Conservation (phyloP, 805 yeast genomes). For the Suhomyces vadensis region DNA sequence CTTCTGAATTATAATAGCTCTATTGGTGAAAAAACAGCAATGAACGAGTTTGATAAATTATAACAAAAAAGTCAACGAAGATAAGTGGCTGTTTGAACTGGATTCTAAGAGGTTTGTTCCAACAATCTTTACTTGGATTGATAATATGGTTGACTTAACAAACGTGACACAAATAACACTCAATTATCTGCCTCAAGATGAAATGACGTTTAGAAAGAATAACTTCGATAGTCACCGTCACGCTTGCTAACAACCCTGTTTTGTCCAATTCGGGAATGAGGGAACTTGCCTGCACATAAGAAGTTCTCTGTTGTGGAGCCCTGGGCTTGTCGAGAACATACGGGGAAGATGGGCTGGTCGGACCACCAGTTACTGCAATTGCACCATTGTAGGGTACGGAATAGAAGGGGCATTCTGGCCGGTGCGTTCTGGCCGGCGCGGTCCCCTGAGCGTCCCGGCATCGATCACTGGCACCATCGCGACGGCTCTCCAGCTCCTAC, state of each 20-base stretch:
- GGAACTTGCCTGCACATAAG: neutral
- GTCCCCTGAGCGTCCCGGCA: too few species aligned
- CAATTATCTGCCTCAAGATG: neutral
- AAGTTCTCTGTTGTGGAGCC: neutral
- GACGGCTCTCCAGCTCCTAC: too few species aligned
- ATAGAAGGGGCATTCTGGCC: too few species aligned
- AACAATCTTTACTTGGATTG: neutral
- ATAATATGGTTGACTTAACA: neutral
- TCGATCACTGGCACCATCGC: too few species aligned
- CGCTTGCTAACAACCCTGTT: conserved; percentile 8
- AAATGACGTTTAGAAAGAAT: neutral
- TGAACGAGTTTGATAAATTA: too few species aligned
- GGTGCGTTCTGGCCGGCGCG: too few species aligned
- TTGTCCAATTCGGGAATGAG: conserved; percentile 6
- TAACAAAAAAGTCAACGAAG: neutral
- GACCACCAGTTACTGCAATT: too few species aligned
- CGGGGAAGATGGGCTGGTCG: too few species aligned
- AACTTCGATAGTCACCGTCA: conserved; percentile 1
- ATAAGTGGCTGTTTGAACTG: neutral
- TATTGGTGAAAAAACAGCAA: too few species aligned
- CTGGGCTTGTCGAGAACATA: too few species aligned
- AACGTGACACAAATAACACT: neutral
- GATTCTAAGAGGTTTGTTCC: neutral
- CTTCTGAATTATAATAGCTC: too few species aligned
- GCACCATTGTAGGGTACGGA: too few species aligned